Conservation (phyloP, 2,329 filamentous ascomycete species). For the Onygena corvina region DNA sequence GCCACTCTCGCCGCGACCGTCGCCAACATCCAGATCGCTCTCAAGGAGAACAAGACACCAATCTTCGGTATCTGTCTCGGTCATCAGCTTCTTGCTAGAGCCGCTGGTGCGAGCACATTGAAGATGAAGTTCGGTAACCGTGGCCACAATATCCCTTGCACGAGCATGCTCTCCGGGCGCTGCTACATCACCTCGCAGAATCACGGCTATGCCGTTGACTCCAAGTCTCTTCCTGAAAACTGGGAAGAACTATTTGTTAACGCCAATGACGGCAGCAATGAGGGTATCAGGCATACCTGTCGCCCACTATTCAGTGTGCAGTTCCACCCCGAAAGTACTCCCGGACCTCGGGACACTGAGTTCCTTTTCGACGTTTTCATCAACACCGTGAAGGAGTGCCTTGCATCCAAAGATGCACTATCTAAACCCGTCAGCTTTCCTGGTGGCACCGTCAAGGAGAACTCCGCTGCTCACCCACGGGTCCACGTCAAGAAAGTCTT, state of each 20-base stretch:
- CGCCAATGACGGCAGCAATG: conserved; percentile 95
- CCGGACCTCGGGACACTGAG: conserved; percentile 88
- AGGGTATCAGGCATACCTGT: conserved; percentile 79
- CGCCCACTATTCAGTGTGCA: conserved; percentile 98
- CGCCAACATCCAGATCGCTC: conserved; percentile 61
- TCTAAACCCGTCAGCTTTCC: conserved; percentile 70
- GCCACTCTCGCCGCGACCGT: conserved; percentile 68
- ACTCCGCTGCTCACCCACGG: conserved; percentile 60
- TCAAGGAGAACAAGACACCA: conserved; percentile 68
- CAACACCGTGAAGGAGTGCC: conserved; percentile 61
- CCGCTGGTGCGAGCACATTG: conserved; percentile 68
- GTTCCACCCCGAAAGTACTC: conserved; percentile 95
- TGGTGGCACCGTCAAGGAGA: conserved; percentile 69
- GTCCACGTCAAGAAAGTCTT: conserved; percentile 89
- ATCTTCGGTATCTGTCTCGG: conserved; percentile 95
- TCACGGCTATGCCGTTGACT: conserved; percentile 88
- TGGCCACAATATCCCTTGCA: conserved; percentile 96
- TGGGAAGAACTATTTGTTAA: conserved; percentile 97
- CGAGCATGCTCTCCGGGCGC: conserved; percentile 84
- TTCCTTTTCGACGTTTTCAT: conserved; percentile 97
- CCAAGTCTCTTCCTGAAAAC: conserved; percentile 57
- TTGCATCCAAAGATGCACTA: conserved; percentile 55
- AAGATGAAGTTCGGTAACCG: conserved; percentile 99
- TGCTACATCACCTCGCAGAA: conserved; percentile 99
- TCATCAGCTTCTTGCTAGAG: conserved; percentile 82